A percentile compares a stretch with the other conserved stretches of the same genome.
phyloP scores from a whole-genome alignment of 139 green algal genomes.

The Pleodorina starrii region DNA sequence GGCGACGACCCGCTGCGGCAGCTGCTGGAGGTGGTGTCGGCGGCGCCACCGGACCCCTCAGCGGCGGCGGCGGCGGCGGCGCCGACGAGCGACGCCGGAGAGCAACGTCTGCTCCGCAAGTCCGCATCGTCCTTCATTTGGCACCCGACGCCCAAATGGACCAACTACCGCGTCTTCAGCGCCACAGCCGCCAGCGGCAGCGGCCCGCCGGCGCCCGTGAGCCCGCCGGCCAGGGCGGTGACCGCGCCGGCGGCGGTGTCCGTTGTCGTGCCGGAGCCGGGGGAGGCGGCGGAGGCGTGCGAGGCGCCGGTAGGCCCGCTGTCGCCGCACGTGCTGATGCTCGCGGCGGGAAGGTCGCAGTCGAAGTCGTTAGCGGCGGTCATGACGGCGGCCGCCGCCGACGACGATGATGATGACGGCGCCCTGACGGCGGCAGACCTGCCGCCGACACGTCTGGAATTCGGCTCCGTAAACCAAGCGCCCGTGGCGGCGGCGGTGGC shows the following conservation, averaged over 20 bases:
- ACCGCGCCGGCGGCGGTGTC: background rate
- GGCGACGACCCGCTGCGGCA: background rate
- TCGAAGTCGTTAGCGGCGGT: background rate
- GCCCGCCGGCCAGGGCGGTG: background rate
- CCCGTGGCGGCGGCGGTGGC: background rate
- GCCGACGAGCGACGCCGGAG: background rate
- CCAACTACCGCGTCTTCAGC: background rate
- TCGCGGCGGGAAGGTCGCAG: background rate
- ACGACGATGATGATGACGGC: background rate
- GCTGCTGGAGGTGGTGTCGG: background rate
- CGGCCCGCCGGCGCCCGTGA: background rate
- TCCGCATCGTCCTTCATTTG: background rate
- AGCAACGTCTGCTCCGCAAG: background rate
- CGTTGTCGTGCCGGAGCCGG: background rate
- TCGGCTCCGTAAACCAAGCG: background rate
- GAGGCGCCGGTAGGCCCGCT: background rate
- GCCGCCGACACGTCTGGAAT: background rate
- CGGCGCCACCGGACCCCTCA: background rate
- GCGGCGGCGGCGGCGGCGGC: background rate
- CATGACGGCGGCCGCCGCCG: background rate
- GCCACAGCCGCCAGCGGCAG: background rate
- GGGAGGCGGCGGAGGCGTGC: background rate
- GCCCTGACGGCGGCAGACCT: background rate
- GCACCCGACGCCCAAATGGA: constrained; percentile 39
- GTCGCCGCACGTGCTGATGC: constrained; percentile 25